Conservation (phyloP, 176 grass and related monocot genomes). For the Musa acuminata region DNA sequence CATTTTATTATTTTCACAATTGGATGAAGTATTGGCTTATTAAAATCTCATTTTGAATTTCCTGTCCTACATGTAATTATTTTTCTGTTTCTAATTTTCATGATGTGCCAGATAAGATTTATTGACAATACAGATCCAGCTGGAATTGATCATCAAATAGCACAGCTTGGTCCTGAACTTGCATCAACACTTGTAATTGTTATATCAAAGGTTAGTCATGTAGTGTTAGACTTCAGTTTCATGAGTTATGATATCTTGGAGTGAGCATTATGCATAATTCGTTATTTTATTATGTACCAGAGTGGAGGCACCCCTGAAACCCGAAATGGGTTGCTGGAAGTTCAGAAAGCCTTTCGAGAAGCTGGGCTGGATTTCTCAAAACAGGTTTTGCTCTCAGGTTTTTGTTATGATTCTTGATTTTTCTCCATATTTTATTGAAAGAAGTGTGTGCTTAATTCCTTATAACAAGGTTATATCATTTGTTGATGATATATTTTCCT, state of each 20-base stretch:
- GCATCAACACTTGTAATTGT: conserved; percentile 94
- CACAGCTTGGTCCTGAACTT: conserved; percentile 83
- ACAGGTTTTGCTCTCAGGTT: conserved; percentile 59
- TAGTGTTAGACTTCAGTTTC: neutral
- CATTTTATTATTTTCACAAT: neutral
- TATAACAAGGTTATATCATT: too few species aligned
- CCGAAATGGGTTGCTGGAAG: conserved; percentile 90
- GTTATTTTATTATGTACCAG: conserved; percentile 22
- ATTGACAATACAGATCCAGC: conserved; percentile 99
- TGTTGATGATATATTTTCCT: too few species aligned
- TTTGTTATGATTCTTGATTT: conserved; percentile 18
- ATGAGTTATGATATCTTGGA: too few species aligned
- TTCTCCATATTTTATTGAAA: neutral
- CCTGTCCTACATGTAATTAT: neutral
- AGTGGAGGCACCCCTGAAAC: conserved; percentile 99
- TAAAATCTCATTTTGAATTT: neutral
- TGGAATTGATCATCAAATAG: conserved; percentile 99
- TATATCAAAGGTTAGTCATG: conserved; percentile 69
- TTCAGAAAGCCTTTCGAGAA: conserved; percentile 96
- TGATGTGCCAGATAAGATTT: conserved; percentile 85
- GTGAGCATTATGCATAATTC: too few species aligned
- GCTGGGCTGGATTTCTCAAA: conserved; percentile 79
- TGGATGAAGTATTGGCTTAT: neutral
- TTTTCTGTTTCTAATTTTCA: conserved; percentile 16
- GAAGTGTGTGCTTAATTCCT: too few species aligned